Evolutionary conservation across 192 early-diverging fungal genomes (phyloP), one percentile per base, ranked within the genome.

Genomic region (Nowakowskiella sp.): DNA sequence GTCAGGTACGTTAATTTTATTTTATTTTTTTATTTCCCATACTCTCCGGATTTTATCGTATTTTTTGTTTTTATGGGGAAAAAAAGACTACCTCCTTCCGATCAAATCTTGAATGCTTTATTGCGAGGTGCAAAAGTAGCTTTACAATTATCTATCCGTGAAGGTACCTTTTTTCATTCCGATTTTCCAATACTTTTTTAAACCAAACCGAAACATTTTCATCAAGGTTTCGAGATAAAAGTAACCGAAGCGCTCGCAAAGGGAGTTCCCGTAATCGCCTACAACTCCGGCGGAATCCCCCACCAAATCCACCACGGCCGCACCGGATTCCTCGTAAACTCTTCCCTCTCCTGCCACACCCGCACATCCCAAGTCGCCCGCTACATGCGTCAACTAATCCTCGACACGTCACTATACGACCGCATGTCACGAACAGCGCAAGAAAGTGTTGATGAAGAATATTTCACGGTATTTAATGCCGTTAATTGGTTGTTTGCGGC

Each of bases 161-260:
- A 89, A 73, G n/a, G n/a, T n/a, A n/a, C n/a, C n/a, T n/a, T n/a
- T n/a, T n/a, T n/a, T n/a, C n/a, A n/a, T n/a, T n/a, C n/a, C n/a
- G n/a, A n/a, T n/a, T n/a, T n/a, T n/a, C n/a, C n/a, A n/a, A n/a
- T n/a, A n/a, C n/a, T n/a, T n/a, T n/a, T n/a, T n/a, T n/a, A n/a
- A n/a, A n/a, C n/a, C n/a, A n/a, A n/a, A n/a, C n/a, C n/a, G n/a
- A n/a, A n/a, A n/a, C n/a, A n/a, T n/a, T n/a, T n/a, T n/a, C n/a
- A n/a, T n/a, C n/a, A n/a, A n/a, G 87, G 87, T 29, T 89, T 89
- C 48, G 87, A 89, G 66, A 78, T 89, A 73, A 91, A 87, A 65
- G 84, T 88, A 31, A 90, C 85, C 9, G 87, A 90, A 56, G 71
- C 83, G 8, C 60, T 84, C 44, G 60, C 67, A 16, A 88, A 88